Evolutionary conservation across 495 filamentous ascomycete genomes (phyloP), one percentile per base, ranked within the genome.

Genomic region (Zalerion maritima): DNA sequence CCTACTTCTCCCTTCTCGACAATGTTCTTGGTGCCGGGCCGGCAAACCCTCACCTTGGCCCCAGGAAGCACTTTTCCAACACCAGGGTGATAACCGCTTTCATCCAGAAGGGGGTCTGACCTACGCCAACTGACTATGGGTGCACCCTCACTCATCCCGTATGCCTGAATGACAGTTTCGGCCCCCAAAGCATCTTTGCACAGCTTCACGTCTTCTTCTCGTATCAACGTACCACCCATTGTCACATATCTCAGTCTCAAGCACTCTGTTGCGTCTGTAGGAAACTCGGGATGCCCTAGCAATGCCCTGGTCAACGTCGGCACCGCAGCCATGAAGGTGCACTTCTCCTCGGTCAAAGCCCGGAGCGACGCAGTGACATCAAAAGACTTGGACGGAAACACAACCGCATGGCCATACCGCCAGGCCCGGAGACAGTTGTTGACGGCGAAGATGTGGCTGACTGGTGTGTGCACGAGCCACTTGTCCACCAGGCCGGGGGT

Each of bases 81-180:
- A n/a, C 37, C 42, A 9, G 33, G 13, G 26, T 43, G 5, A 31
- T 36, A 33, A 33, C 37, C 28, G 31, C 32, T 6, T 31, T 24
- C 9, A n/a, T n/a, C n/a, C 21, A 43, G 16, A 37, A 42, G 29
- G 34, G 26, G 6, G 43, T 40, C 10, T 26, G n/a, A 14, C 29
- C 36, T n/a, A 24, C 26, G 16, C 28, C 45, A 50, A 12, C 42
- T 41, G n/a, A 52, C 38, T 3, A 48, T 36, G 11, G 46, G 43
- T 3, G 47, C 35, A 6, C 49, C 54, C 36, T 62, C 57, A 4
- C 46, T 61, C 58, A 64, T 59, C 3, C 60, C 60, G 29, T 52
- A 62, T 13, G 45, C 43, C 32, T 47, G 46, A 12, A 47, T 41
- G 17, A 45, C 49, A 16, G 36, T 35, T n/a, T 29, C 36, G 13